Percentiles rank a stretch among this genome's conserved stretches.
These are phyloP conservation scores for Clathrus columnatus DNA, from an alignment of 768 basidiomycete genomes.

Conservation along the genomic window DNA sequence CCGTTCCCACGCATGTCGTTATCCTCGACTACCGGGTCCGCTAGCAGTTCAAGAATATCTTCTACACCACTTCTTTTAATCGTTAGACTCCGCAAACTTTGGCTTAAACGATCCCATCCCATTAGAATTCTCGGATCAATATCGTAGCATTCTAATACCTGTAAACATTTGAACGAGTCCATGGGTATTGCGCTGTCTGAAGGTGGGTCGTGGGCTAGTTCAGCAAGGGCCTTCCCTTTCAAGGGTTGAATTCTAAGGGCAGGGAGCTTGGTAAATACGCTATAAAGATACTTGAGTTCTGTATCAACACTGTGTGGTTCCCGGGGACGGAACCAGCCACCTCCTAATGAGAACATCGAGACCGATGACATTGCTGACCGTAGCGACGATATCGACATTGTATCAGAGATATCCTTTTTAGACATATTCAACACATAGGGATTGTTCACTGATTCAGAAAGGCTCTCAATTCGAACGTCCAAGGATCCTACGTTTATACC, in stretches of 20 bases:
- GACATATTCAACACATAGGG: neutral
- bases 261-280: slow-evolving; percentile 84
- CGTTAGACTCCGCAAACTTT: slow-evolving; percentile 63
- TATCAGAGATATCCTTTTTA: slow-evolving; percentile 54
- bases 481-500: slow-evolving; percentile 72
- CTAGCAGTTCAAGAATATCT: slow-evolving; percentile 69
- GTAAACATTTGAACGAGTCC: slow-evolving; percentile 77
- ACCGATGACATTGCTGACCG: slow-evolving; percentile 70
- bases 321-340: slow-evolving; percentile 60
- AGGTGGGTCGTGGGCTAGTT: slow-evolving; percentile 60
- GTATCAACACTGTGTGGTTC: slow-evolving; percentile 52
- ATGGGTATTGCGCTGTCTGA: slow-evolving; percentile 72
- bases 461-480: slow-evolving; percentile 64
- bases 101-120: slow-evolving; percentile 75
- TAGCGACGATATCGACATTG: slow-evolving; percentile 64
- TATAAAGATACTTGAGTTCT: slow-evolving; percentile 81
- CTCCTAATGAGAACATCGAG: slow-evolving; percentile 65
- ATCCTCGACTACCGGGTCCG: slow-evolving; percentile 71
- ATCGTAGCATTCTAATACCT: slow-evolving; percentile 63
- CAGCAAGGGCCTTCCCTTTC: slow-evolving; percentile 49
- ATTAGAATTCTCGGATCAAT: slow-evolving; percentile 75
- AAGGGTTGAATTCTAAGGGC: slow-evolving; percentile 53
- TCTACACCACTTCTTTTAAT: slow-evolving; percentile 74
- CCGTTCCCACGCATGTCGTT: slow-evolving; percentile 51
- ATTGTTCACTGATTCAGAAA: slow-evolving; percentile 34